Conservation (phyloP, 345 rosid species). For the Eucalyptus cloeziana region DNA sequence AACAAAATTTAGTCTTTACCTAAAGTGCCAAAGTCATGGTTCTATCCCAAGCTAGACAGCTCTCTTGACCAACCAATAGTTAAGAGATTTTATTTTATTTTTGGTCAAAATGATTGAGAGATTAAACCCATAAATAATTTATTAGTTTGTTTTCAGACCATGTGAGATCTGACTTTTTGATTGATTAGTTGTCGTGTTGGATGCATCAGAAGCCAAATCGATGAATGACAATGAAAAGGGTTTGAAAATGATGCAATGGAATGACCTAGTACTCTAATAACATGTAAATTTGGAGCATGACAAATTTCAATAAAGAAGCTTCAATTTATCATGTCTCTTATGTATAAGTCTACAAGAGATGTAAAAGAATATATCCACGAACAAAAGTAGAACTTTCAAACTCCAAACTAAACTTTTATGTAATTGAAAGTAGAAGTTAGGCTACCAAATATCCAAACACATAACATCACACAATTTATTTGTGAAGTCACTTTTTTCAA, state of each 20-base stretch:
- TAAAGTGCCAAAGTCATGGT: neutral
- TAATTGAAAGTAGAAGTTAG: neutral
- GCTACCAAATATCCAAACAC: neutral
- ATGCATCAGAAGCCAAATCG: neutral
- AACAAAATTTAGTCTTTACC: neutral
- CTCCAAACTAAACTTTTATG: neutral
- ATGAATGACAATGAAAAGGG: neutral
- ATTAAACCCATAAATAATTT: too few relatives aligned
- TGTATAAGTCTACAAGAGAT: neutral
- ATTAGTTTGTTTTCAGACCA: neutral
- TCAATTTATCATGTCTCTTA: neutral
- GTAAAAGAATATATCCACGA: neutral
- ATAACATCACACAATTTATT: neutral
- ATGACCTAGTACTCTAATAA: neutral
- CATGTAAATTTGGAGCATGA: neutral
- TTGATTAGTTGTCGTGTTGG: neutral
- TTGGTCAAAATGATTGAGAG: too few relatives aligned
- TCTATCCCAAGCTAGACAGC: neutral
- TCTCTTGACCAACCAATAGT: neutral
- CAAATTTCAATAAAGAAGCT: neutral
- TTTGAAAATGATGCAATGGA: neutral
- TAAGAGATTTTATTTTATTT: neutral
- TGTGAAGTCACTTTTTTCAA: neutral
- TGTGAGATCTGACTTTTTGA: neutral
- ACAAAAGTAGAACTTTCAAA: neutral